Evolutionary conservation across 2,329 filamentous ascomycete genomes (phyloP).

Genomic region (Dactylellina sp.): DNA sequence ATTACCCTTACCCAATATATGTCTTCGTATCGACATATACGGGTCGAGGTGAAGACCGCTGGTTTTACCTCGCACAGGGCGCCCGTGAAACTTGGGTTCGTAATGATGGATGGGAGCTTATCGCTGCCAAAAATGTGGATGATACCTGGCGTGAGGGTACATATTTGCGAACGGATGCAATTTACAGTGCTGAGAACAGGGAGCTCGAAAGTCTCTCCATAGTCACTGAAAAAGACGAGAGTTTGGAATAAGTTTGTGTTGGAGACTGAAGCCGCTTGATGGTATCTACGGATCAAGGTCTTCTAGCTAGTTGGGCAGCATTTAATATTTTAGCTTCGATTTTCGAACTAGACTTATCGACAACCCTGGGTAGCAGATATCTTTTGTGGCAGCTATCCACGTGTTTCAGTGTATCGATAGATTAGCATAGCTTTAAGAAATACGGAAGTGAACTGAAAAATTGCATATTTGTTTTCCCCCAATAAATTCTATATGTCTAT

Average conservation of each 20-base stretch:
- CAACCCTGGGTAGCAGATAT: no score
- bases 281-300: no score
- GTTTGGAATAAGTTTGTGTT: background rate
- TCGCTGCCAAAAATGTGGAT: constrained; percentile 9
- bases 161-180: constrained; percentile 1
- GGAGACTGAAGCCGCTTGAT: no score
- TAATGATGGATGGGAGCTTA: constrained; percentile 7
- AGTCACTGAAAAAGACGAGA: background rate
- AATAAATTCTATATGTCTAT: no score
- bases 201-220: constrained; percentile 1
- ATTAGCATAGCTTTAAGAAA: no score
- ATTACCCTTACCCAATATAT: background rate
- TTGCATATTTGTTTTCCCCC: no score
- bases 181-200: constrained; percentile 1
- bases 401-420: no score
- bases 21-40: constrained; percentile 11
- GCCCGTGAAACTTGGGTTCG: constrained; percentile 5
- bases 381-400: no score
- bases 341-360: no score
- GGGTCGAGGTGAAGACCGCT: background rate
- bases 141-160: constrained; percentile 3
- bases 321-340: no score
- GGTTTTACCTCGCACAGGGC: constrained; percentile 4
- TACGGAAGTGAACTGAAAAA: no score
- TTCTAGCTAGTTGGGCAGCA: no score